Conservation (phyloP, 805 yeast species). For the Jamesozyma hellenica region DNA sequence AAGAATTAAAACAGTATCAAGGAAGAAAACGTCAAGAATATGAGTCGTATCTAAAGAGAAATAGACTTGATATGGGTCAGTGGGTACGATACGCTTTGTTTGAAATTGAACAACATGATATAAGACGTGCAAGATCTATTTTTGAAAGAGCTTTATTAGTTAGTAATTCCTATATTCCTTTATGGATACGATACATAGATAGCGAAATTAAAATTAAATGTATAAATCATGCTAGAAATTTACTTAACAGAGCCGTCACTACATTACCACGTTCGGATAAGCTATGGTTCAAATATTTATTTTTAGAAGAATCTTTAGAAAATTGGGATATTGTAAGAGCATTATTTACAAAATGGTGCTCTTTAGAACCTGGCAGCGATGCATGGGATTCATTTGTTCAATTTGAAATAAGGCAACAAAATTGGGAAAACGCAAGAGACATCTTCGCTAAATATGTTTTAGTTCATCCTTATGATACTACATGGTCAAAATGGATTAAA, state of each 20-base stretch:
- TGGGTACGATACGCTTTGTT: slow-evolving; percentile 89
- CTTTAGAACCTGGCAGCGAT: slow-evolving; percentile 55
- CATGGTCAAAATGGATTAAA: slow-evolving; percentile 69
- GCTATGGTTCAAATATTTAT: slow-evolving; percentile 75
- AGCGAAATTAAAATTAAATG: slow-evolving; percentile 62
- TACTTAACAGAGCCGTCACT: slow-evolving; percentile 68
- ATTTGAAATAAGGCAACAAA: slow-evolving; percentile 61
- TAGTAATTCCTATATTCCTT: slow-evolving; percentile 61
- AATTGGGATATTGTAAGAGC: slow-evolving; percentile 51
- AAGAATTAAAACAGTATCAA: slow-evolving; percentile 70
- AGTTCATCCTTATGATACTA: slow-evolving; percentile 40
- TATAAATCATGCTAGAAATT: slow-evolving; percentile 79
- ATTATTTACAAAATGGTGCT: slow-evolving; percentile 71
- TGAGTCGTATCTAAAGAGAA: slow-evolving; percentile 80
- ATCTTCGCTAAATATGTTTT: slow-evolving; percentile 49
- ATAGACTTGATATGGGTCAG: slow-evolving; percentile 70
- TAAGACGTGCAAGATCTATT: slow-evolving; percentile 70
- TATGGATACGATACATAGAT: slow-evolving; percentile 81
- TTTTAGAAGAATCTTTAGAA: slow-evolving; percentile 70
- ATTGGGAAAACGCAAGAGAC: slow-evolving; percentile 45
- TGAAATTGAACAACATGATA: slow-evolving; percentile 74
- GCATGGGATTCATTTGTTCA: slow-evolving; percentile 72
- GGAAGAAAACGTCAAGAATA: slow-evolving; percentile 68
- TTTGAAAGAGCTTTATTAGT: slow-evolving; percentile 81
- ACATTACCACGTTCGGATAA: slow-evolving; percentile 72